Evolutionary conservation across 495 filamentous ascomycete genomes (phyloP), one percentile per base, ranked within the genome.

Genomic region (Podospora appendiculata): DNA sequence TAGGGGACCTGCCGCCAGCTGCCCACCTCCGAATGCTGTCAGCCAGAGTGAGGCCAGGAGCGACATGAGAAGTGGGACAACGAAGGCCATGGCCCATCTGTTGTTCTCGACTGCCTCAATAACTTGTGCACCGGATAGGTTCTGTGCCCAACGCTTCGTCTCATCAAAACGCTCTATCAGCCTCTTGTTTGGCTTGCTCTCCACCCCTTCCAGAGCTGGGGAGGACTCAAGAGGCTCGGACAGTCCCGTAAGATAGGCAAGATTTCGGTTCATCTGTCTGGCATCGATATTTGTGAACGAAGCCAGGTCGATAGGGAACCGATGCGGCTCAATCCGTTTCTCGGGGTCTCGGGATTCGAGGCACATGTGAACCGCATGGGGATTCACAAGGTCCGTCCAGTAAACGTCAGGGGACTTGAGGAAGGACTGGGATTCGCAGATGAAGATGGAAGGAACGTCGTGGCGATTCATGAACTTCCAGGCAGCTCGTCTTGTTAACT

Each of bases 211-310:
- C 17, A 14, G n/a, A 32, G 33, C 2, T 45, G 42, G 58, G 18
- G 64, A 41, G 51, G 18, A 32, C 16, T 48, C 47, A 12, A 17
- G 32, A 19, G 51, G 14, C 11, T 62, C 73, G 17, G 58, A 66
- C 38, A 80, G 58, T 8, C 74, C 77, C 25, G 82, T 83, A 46
- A 90, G 67, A 40, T 79, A 85, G 47, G 85, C 84, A 45, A 90
- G 63, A 58, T 89, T 88, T 50, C 84, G 72, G 61, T 89, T 90
- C 61, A 90, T 78, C 59, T 90, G 87, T 32, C 80, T 68, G 18
- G 84, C 78, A 52, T 87, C 82, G 58, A 90, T 85, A 44, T 81
- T 84, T 56, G 83, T 70, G 52, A 90, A 90, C 0, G 84, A 87
- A 46, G 75, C 69, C n/a, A 88, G 59, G 57, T 90, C 87, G 57